Percentiles rank a stretch among this genome's conserved stretches.
Conservation (phyloP, 192 early-diverging fungal genomes). For the Coemansia sp. region DNA sequence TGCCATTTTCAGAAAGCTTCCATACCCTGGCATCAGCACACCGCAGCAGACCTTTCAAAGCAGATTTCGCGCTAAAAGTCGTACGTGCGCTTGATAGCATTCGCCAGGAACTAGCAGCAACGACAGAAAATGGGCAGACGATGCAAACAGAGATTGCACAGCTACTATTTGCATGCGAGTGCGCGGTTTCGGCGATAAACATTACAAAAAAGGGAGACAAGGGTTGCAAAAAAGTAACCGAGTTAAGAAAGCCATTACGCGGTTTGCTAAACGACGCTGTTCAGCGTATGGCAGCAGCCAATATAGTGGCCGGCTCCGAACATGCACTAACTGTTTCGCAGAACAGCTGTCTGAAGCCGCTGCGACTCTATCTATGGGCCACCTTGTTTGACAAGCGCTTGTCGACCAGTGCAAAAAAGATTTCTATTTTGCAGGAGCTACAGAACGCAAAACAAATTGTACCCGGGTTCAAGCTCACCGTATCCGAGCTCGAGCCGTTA, state of each 20-base stretch:
- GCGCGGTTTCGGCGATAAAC: slow-evolving; percentile 20
- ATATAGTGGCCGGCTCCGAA: background rate
- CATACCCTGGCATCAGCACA: slow-evolving; percentile 34
- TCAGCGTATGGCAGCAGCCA: background rate
- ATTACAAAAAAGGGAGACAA: background rate
- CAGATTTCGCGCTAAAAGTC: slow-evolving; percentile 8
- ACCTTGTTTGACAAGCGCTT: background rate
- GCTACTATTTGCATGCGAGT: slow-evolving; percentile 29
- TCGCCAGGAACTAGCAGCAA: background rate
- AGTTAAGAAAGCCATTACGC: background rate
- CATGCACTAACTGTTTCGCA: background rate
- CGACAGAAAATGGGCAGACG: background rate
- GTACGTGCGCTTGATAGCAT: background rate
- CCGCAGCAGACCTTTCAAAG: slow-evolving; percentile 14
- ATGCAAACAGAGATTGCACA: slow-evolving; percentile 3
- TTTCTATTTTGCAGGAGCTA: slow-evolving; percentile 12
- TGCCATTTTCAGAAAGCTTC: slow-evolving; percentile 35
- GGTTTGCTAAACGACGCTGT: background rate
- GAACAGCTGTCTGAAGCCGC: background rate
- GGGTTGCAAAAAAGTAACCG: background rate
- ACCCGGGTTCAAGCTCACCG: slow-evolving; percentile 18
- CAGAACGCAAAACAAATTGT: slow-evolving; percentile 8
- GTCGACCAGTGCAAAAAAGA: background rate
- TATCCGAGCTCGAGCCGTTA: slow-evolving; percentile 34
- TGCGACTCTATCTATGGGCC: slow-evolving; percentile 41